Base-by-base conservation (phyloP, 73 alveolate species). In the Blepharisma japonicum region DNA sequence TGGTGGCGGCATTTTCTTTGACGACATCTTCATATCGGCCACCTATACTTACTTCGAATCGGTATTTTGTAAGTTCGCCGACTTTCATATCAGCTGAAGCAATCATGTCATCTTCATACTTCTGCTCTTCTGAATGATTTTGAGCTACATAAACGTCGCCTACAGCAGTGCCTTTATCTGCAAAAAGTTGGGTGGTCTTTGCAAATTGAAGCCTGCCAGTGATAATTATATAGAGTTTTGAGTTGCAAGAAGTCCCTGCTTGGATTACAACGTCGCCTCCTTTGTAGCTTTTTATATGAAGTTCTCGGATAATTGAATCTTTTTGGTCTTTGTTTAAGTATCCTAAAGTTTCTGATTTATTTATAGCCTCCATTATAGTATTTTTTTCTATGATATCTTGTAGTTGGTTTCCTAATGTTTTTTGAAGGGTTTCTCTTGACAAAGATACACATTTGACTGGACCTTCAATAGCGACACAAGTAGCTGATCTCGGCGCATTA, bases 401-500 rank as follows among this genome's bases (percentile, higher is more conserved):
- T 2, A 70, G 80, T 5, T 70, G 80, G 39, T 70, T 70, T 9
- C 61, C 46, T 18, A 70, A 45, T 11, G 27, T 45, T 45, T 70
- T 70, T 45, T 70, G 56, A 9, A 70, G 42, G 27, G 80, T 70
- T 23, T 70, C 80, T 70, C 80, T 25, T 0, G 55, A 18, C 46
- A 70, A 18, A 25, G 66, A 45, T 7, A 70, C 80, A 70, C 80
- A 70, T 70, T 70, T 70, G 14, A 70, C 80, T 53, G 18, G 76
- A 39, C 18, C 70, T 9, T 45, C 80, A 25, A 45, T 45, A 25
- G 92, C 92, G 56, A 21, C 78, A 7, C 81, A 84, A 50, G 90
- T 81, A 7, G 92, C 92, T 47, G 90, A 53, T 21, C 92, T 49
- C 46, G 89, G 85, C 14, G 72, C 86, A 45, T 84, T 80, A 38